Base-by-base conservation (phyloP, 306 rosid species). In the Morella rubra region DNA sequence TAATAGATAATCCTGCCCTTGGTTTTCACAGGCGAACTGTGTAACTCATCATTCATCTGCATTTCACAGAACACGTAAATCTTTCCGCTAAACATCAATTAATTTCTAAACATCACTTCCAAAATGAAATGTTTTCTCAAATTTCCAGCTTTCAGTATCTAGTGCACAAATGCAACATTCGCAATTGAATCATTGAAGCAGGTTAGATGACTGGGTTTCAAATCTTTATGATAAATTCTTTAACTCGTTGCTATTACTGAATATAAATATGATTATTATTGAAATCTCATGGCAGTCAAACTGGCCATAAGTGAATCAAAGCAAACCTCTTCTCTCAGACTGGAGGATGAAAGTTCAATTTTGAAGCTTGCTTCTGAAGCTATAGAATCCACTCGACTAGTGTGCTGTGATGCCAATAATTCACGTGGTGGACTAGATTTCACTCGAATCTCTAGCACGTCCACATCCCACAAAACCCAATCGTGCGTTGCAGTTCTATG, bases 381-480 rank as follows among this genome's bases (percentile, higher is more conserved):
- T 0, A 76, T 68, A 1, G 77, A 75, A 22, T 20, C 61, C 0
- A 86, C 82, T 0, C 83, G 80, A 1, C 71, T 55, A 46, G 69
- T 79, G 4, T 87, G 85, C 11, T 70, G n/a, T 1, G 85, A 83
- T 19, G 82, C 67, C 1, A 59, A 70, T 49, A 49, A 49, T 15
- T 55, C 71, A 0, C 75, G 71, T 49, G 7, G 70, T 5, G 71
- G 78, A 49, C 52, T 49, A 71, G 72, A 10, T 6, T 64, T 74
- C 0, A 71, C 64, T 0, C 72, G 84, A 71, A 92, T 72, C 78
- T 90, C 90, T 0, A 90, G 80, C 27, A 95, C 78, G 6, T 95
- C 98, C 1, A 95, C 85, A 53, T 90, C 95, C 98, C 98, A 94
- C 1, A 90, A 61, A 72, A 94, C n/a, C 98, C 97, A 94, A 78